phyloP scores from a whole-genome alignment of 495 filamentous ascomycete species.

The Penicillium malachiteum region DNA sequence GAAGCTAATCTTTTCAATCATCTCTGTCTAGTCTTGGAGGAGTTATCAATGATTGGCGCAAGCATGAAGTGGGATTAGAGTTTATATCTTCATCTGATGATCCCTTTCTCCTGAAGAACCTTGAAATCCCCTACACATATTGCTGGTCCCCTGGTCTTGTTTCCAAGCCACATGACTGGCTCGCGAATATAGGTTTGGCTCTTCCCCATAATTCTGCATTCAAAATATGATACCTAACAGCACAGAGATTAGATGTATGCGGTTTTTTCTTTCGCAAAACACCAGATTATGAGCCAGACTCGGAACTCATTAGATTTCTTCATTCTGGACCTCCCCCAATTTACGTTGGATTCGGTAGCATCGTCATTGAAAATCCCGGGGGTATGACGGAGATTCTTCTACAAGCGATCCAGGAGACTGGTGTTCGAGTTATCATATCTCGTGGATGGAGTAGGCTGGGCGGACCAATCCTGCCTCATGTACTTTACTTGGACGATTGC shows the following conservation, averaged over 20 bases:
- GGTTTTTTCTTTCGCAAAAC: slow-evolving; percentile 58
- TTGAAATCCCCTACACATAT: background rate
- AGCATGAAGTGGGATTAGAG: background rate
- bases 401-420: slow-evolving; percentile 43
- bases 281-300: slow-evolving; percentile 44
- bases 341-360: slow-evolving; percentile 66
- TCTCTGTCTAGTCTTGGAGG: background rate
- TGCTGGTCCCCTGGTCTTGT: background rate
- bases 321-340: slow-evolving; percentile 50
- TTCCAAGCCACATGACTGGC: background rate
- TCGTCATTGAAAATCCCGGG: slow-evolving; percentile 57
- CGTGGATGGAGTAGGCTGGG: slow-evolving; percentile 59
- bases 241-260: slow-evolving; percentile 37
- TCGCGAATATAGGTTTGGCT: background rate
- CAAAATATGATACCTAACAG: too few relatives aligned
- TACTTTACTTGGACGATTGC: slow-evolving; percentile 56
- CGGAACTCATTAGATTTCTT: slow-evolving; percentile 49
- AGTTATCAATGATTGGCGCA: background rate
- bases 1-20: background rate
- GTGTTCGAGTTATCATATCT: slow-evolving; percentile 58
- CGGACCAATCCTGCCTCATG: slow-evolving; percentile 33
- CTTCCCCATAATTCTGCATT: too few relatives aligned
- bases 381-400: slow-evolving; percentile 49
- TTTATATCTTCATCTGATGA: background rate
- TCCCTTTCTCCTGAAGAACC: background rate